Percentiles rank a stretch among this genome's conserved stretches.
Evolutionary conservation across 2,329 filamentous ascomycete species (phyloP).

Genomic region (Tolypocladium tundrense): DNA sequence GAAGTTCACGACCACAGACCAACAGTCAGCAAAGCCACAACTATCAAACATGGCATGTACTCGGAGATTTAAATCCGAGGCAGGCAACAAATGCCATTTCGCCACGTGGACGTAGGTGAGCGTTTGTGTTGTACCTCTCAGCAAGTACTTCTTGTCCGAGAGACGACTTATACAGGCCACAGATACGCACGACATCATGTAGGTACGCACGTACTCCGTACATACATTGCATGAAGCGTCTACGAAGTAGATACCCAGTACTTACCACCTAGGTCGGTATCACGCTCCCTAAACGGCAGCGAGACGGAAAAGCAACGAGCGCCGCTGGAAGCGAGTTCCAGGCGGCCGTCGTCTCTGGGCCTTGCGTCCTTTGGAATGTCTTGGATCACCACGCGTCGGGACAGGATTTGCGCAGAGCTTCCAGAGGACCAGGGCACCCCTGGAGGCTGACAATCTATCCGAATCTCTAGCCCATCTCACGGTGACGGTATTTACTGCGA

Average conservation of each 20-base stretch:
- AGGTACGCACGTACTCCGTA: background rate
- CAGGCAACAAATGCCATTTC: too few relatives aligned
- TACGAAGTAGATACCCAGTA: background rate
- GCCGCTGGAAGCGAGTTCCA: background rate
- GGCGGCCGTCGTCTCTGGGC: background rate
- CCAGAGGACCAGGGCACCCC: background rate
- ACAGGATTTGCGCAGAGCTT: background rate
- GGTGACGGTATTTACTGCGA: too few relatives aligned
- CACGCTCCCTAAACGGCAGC: background rate
- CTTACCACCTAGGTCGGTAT: too few relatives aligned
- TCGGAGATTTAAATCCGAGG: background rate
- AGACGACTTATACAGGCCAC: background rate
- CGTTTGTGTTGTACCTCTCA: too few relatives aligned
- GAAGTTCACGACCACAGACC: too few relatives aligned
- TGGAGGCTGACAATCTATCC: background rate
- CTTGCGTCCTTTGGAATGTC: background rate
- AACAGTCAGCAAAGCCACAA: background rate
- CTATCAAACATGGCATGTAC: background rate
- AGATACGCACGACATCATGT: too few relatives aligned
- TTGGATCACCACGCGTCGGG: background rate
- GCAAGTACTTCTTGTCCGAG: background rate
- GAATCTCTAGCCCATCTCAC: background rate
- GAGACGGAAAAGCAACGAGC: background rate
- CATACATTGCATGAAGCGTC: background rate
- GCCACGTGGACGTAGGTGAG: too few relatives aligned